phyloP scores from a whole-genome alignment of 2,329 filamentous ascomycete species.

The Myriosclerotinia duriaeana region DNA sequence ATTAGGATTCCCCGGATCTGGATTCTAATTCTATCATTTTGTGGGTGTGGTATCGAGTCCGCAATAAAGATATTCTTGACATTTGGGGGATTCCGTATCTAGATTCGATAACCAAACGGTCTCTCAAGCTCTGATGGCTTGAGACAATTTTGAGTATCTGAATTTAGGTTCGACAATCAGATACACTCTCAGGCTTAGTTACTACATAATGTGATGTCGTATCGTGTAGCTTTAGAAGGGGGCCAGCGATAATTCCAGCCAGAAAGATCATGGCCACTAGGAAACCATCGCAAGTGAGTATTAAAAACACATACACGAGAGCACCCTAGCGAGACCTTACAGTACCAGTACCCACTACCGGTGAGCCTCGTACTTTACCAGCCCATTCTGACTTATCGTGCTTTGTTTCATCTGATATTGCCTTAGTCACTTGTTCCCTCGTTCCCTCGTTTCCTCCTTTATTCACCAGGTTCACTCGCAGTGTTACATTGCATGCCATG shows the following conservation, averaged over 20 bases:
- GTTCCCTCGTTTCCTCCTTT: neutral
- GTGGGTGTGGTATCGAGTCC: neutral
- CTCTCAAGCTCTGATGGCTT: too few relatives aligned
- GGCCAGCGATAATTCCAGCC: too few relatives aligned
- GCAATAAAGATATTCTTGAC: neutral
- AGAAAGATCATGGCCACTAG: neutral
- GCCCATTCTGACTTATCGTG: neutral
- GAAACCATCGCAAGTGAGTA: too few relatives aligned
- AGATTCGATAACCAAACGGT: too few relatives aligned
- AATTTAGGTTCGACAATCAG: too few relatives aligned
- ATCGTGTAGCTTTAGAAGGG: too few relatives aligned
- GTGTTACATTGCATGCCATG: neutral
- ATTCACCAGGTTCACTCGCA: neutral
- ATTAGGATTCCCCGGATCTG: conserved; percentile 11
- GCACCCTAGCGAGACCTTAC: neutral
- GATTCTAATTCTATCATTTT: neutral
- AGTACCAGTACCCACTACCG: neutral
- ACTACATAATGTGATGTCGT: too few relatives aligned
- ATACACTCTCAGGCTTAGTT: too few relatives aligned
- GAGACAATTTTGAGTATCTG: too few relatives aligned
- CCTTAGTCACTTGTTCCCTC: neutral
- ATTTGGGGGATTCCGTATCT: neutral
- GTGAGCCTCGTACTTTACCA: neutral
- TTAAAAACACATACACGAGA: too few relatives aligned
- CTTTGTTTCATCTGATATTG: neutral